Evolutionary conservation across 2,329 filamentous ascomycete species (phyloP), one percentile per base, ranked within the genome.

Genomic region (Simplicillium sp.): DNA sequence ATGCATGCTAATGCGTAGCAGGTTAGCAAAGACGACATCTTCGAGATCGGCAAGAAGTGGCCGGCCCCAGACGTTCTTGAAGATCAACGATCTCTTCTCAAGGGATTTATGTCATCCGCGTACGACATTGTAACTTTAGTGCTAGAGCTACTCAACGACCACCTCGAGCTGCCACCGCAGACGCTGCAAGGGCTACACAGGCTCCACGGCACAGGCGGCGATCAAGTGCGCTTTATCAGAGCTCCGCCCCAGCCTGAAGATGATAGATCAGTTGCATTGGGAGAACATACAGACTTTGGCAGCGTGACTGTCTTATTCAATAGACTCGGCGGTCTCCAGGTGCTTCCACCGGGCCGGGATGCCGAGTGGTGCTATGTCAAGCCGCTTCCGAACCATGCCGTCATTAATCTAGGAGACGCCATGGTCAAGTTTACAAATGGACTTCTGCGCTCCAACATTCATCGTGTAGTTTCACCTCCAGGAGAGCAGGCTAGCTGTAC

Each of bases 291-390:
- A 0, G 62, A 66, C 46, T 61, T 60, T 28, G 62, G 61, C 17
- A 55, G 49, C 36, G 43, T 66, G n/a, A 64, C 60, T 1, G 47
- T 64, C 7, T 51, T 65, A 11, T 64, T 65, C 45, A 65, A 63
- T 38, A 53, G 53, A 33, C 51, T 65, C 2, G 60, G 61, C 2
- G 62, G 62, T 3, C 47, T 66, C 25, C 62, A 66, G 42, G 55
- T 65, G 18, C 48, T 56, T 2, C 53, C 51, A 20, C 55, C 55
- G 2, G 52, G 34, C 42, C 15, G 12, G 2, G 40, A 28, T 18
- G 33, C 38, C 11, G 12, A 29, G 16, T 43, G 41, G 36, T 36
- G 36, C 36, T 39, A 43, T 17, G 37, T 39, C 37, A 40, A 40
- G 31, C 41, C 41, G 2, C 29, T 40, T n/a, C 34, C 34, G n/a